Conservation (phyloP, 106 monocot genomes). For the Dendrobium nobile region DNA sequence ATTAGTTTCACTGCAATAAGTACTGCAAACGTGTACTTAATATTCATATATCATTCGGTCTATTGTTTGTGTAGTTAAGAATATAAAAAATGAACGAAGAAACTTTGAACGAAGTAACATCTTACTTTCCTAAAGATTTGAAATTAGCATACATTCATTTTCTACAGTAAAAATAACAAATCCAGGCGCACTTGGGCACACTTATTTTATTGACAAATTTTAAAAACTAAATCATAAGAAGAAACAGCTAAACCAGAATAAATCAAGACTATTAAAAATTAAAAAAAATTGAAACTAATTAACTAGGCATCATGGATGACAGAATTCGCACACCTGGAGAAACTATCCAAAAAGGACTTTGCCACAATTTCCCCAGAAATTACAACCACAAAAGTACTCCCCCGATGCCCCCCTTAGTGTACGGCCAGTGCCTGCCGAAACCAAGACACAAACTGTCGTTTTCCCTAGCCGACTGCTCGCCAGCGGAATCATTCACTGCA, state of each 20-base stretch:
- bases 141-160: not conserved
- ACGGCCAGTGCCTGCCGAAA: slow-evolving; percentile 81
- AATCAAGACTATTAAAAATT: not conserved
- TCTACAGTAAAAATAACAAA: not conserved
- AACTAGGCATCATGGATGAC: not conserved
- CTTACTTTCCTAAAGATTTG: not conserved
- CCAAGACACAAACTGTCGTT: slow-evolving; percentile 52
- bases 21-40: too few species aligned
- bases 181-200: too few species aligned
- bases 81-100: not conserved
- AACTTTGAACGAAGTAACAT: not conserved
- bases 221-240: not conserved
- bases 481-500: not conserved
- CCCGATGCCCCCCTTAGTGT: slow-evolving; percentile 70
- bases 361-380: slow-evolving; percentile 66
- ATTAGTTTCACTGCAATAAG: too few species aligned
- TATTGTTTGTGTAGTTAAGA: too few species aligned
- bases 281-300: not conserved
- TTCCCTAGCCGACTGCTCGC: slow-evolving; percentile 10
- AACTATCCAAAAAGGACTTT: slow-evolving; percentile 48
- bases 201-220: not conserved
- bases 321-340: slow-evolving; percentile 42
- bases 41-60: too few species aligned
- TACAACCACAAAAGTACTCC: slow-evolving; percentile 83
- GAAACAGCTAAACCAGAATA: not conserved